Evolutionary conservation across 352 stramenopile genomes (phyloP).

Genomic region (Globisporangium paddicum): DNA sequence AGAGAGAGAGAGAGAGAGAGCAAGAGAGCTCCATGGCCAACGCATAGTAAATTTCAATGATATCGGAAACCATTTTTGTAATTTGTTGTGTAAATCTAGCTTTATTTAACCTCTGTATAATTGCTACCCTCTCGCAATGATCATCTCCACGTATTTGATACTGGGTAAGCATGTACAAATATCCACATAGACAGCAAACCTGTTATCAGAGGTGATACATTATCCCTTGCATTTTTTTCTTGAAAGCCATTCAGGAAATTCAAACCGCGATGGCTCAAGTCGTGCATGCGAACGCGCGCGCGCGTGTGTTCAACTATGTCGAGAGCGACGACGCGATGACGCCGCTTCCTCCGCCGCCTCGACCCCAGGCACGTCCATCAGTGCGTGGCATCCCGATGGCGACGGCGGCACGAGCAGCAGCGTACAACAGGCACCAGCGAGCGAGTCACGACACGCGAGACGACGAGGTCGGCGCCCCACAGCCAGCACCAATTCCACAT

Average conservation of each 20-base stretch:
- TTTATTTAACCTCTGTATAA: not conserved
- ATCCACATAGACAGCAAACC: not conserved
- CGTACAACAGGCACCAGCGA: not conserved
- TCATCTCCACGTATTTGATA: too few relatives aligned
- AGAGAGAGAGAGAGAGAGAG: too few relatives aligned
- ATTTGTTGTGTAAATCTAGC: too few relatives aligned
- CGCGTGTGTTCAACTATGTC: slow-evolving; percentile 8
- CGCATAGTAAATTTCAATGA: too few relatives aligned
- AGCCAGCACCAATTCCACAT: slow-evolving; percentile 43
- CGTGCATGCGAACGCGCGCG: slow-evolving; percentile 1
- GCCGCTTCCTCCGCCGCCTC: slow-evolving; percentile 46
- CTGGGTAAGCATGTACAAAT: too few relatives aligned
- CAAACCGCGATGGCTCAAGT: slow-evolving; percentile 1
- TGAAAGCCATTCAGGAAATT: not conserved
- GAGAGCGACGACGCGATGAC: slow-evolving; percentile 34
- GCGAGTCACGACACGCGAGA: slow-evolving; percentile 8
- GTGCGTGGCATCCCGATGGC: slow-evolving; percentile 5
- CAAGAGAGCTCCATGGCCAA: too few relatives aligned
- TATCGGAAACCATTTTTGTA: too few relatives aligned
- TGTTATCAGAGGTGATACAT: not conserved
- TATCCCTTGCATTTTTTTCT: not conserved
- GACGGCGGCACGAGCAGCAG: not conserved
- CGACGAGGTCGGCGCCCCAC: slow-evolving; percentile 24
- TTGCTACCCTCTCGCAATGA: too few relatives aligned
- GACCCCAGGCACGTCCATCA: slow-evolving; percentile 27